Conservation (phyloP, 1,284 basidiomycete species). For the Malassezia furfur region DNA sequence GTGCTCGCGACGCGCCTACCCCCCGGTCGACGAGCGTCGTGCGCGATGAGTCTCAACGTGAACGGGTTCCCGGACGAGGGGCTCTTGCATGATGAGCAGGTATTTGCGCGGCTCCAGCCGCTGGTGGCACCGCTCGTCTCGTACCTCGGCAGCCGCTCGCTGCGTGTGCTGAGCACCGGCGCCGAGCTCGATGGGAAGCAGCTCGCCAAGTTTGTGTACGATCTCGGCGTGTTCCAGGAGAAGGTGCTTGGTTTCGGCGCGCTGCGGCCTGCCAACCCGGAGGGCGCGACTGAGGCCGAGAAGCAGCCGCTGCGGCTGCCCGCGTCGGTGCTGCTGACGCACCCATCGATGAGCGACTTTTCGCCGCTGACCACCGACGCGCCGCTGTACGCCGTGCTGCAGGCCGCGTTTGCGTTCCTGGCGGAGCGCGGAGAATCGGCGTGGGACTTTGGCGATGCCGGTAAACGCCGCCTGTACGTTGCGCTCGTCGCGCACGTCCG, state of each 20-base stretch:
- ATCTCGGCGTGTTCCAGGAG: constrained; percentile 38
- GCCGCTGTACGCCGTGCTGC: constrained; percentile 28
- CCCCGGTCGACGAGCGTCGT: background rate
- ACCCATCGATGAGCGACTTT: constrained; percentile 25
- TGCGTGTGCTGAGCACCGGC: background rate
- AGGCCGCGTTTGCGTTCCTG: constrained; percentile 25
- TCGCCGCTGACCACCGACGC: constrained; percentile 20
- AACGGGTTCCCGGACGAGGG: constrained; percentile 22
- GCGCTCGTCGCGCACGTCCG: constrained; percentile 34
- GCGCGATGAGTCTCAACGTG: constrained; percentile 23
- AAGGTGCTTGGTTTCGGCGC: constrained; percentile 31
- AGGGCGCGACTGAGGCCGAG: constrained; percentile 19
- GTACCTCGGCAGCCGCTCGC: constrained; percentile 2
- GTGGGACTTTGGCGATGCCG: constrained; percentile 30
- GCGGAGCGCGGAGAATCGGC: constrained; percentile 20
- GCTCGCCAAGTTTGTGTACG: constrained; percentile 21
- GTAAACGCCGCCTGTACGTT: constrained; percentile 23
- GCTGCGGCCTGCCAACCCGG: constrained; percentile 25
- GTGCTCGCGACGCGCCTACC: constrained; percentile 4
- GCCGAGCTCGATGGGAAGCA: constrained; percentile 7
- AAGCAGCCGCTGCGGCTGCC: constrained; percentile 38
- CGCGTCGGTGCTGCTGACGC: constrained; percentile 31
- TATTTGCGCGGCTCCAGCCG: constrained; percentile 14
- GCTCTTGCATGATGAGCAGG: constrained; percentile 15
- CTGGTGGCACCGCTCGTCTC: constrained; percentile 16